Base-by-base conservation (phyloP, 257 asterid species). In the Ilex asprella region DNA sequence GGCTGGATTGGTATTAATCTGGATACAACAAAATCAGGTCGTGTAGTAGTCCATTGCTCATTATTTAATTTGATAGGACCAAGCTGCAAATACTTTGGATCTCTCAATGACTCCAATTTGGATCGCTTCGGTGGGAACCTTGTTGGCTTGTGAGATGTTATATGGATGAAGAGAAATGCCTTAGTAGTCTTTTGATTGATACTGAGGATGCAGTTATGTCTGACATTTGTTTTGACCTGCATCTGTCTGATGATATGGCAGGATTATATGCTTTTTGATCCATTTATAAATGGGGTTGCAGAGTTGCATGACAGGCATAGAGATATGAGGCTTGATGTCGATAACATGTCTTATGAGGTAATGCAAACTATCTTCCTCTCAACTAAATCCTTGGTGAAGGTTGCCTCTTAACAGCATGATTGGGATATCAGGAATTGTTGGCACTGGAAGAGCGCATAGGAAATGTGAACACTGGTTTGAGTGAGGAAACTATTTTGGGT, bases 301-400 rank as follows among this genome's bases (percentile, higher is more conserved):
- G 95, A 86, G 82, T 43, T 79, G 84, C 94, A 79, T 16, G 98
- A 91, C 72, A 73, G 95, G 64, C 95, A 91, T 75, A 74, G 92
- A 67, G 95, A 79, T 43, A 75, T 91, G 96, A 83, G 98, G 81
- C 96, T 91, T 11, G 98, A 91, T 57, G 91, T 88, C 59, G 98
- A 88, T 72, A 88, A 81, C 47, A 91, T 88, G 98, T 82, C 96
- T 7, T 91, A 91, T 32, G 98, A 91, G 96, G 98, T 91, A 78
- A 65, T 50, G 46, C 47, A 21, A 12, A 64, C 69, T 15, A 30
- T 68, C 58, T n/a, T 31, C 13, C 44, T 44, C 31, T 41, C 7
- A 30, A 29, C 11, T 11, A 10, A 58, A 69, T 64, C 67, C 29
- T n/a, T 39, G 7, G 15, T 56, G 61, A 31, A 41, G 44, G 15